phyloP scores from a whole-genome alignment of 805 yeast genomes.

The Ogataea saltuana region DNA sequence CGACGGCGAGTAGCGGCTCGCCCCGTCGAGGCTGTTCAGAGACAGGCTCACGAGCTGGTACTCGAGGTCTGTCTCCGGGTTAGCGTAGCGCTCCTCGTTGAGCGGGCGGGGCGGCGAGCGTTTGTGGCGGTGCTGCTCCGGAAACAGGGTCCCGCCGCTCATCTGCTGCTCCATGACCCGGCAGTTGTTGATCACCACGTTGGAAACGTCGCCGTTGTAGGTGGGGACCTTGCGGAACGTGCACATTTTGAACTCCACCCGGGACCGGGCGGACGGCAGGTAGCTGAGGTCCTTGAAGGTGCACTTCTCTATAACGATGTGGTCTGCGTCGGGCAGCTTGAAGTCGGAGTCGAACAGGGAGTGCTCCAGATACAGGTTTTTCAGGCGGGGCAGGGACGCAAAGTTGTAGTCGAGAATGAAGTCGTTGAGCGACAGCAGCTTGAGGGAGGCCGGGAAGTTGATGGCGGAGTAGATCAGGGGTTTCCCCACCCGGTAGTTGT shows the following conservation, averaged over 20 bases:
- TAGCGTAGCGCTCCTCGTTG: not conserved
- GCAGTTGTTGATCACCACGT: conserved; percentile 31
- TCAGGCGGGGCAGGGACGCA: conserved; percentile 26
- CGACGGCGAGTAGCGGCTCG: not conserved
- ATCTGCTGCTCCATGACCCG: conserved; percentile 32
- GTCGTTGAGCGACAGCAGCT: conserved; percentile 32
- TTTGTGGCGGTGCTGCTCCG: not conserved
- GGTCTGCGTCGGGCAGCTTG: conserved; percentile 30
- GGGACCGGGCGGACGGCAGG: conserved; percentile 22
- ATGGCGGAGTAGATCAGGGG: conserved; percentile 33
- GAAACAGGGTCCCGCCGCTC: not conserved
- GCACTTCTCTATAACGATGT: conserved; percentile 33
- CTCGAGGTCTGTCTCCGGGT: conserved; percentile 2
- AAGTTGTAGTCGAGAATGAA: conserved; percentile 32
- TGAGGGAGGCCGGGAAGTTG: conserved; percentile 30
- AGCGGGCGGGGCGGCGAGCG: not conserved
- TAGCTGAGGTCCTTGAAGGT: conserved; percentile 32
- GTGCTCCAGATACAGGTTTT: conserved; percentile 31
- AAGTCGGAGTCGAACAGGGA: conserved; percentile 35
- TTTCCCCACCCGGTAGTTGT: conserved; percentile 33
- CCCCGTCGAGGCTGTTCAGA: not conserved
- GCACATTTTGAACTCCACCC: conserved; percentile 35
- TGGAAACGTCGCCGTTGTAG: conserved; percentile 31
- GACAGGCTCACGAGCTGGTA: conserved; percentile 5
- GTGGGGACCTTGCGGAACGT: conserved; percentile 33